Percentiles rank a stretch among this genome's conserved stretches.
phyloP scores from a whole-genome alignment of 768 basidiomycete species.

The Kwoniella dendrophila region DNA sequence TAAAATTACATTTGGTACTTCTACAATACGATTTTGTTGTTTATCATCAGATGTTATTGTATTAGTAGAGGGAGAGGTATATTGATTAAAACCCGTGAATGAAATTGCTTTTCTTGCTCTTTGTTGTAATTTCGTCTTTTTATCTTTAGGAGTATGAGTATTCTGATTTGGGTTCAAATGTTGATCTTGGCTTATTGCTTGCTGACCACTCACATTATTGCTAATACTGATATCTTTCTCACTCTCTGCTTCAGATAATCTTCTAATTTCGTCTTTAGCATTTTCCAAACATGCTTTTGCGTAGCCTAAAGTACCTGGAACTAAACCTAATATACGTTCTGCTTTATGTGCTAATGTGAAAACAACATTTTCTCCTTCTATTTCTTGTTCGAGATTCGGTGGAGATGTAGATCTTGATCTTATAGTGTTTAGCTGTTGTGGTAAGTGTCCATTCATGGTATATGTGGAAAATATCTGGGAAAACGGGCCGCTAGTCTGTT shows the following conservation, averaged over 20 bases:
- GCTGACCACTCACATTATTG: too few species aligned
- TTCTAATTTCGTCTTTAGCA: constrained; percentile 42
- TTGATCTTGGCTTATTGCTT: too few species aligned
- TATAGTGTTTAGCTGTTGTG: neutral
- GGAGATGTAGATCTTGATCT: neutral
- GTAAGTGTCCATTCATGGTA: too few species aligned
- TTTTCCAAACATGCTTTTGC: constrained; percentile 45
- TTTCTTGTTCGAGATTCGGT: neutral
- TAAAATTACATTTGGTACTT: constrained; percentile 33
- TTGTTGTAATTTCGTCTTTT: constrained; percentile 1
- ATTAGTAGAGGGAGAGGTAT: neutral
- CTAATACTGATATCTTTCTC: too few species aligned
- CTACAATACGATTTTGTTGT: constrained; percentile 1
- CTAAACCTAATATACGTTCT: constrained; percentile 41
- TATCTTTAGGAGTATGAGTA: too few species aligned
- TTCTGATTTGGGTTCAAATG: too few species aligned
- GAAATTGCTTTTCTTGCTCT: constrained; percentile 26
- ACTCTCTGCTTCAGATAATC: constrained; percentile 20
- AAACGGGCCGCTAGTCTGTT: neutral
- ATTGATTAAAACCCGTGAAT: neutral
- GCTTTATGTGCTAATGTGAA: constrained; percentile 44
- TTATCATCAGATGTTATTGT: constrained; percentile 1
- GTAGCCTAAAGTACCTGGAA: constrained; percentile 43
- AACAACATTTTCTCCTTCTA: constrained; percentile 5
- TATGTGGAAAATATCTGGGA: too few species aligned